Conservation (phyloP, 164 flowering plant genomes). For the Warburgia ugandensis region DNA sequence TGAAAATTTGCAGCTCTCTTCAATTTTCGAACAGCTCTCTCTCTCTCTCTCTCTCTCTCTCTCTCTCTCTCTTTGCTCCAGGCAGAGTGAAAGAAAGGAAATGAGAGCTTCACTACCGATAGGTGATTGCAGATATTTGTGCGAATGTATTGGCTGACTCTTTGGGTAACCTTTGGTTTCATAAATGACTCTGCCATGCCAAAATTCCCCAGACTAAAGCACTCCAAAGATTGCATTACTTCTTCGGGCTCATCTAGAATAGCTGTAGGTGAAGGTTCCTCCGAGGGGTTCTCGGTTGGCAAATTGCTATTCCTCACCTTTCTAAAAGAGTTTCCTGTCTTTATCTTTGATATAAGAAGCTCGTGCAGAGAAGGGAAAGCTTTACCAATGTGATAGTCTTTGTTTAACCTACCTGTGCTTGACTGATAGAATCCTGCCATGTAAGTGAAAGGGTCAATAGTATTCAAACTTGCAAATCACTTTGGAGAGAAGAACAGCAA, state of each 20-base stretch:
- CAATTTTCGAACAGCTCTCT: conserved; percentile 6
- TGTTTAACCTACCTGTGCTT: conserved; percentile 19
- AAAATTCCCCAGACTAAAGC: conserved; percentile 29
- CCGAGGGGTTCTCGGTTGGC: conserved; percentile 8
- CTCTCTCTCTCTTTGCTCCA: conserved; percentile 18
- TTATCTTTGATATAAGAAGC: conserved; percentile 2
- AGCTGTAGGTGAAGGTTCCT: conserved; percentile 41
- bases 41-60: no score
- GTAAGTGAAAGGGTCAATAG: no score
- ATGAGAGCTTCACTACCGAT: conserved; percentile 22
- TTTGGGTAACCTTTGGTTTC: conserved; percentile 4
- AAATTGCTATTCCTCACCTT: conserved; percentile 2
- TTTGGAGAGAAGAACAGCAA: no score
- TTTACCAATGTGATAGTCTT: conserved; percentile 7
- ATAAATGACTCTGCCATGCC: conserved; percentile 23
- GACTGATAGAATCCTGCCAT: conserved; percentile 19
- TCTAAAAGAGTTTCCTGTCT: conserved; percentile 7
- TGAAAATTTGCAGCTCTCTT: conserved; percentile 26
- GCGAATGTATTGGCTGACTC: conserved; percentile 7
- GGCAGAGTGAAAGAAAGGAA: conserved; percentile 30
- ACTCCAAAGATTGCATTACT: conserved; percentile 33
- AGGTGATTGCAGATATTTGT: conserved; percentile 20
- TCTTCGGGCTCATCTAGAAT: conserved; percentile 38
- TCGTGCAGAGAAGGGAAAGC: conserved; percentile 13
- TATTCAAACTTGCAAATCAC: no score